These are phyloP conservation scores for Fusarium keratoplasticum DNA, from an alignment of 2,329 filamentous ascomycete species.

Conservation along the genomic window DNA sequence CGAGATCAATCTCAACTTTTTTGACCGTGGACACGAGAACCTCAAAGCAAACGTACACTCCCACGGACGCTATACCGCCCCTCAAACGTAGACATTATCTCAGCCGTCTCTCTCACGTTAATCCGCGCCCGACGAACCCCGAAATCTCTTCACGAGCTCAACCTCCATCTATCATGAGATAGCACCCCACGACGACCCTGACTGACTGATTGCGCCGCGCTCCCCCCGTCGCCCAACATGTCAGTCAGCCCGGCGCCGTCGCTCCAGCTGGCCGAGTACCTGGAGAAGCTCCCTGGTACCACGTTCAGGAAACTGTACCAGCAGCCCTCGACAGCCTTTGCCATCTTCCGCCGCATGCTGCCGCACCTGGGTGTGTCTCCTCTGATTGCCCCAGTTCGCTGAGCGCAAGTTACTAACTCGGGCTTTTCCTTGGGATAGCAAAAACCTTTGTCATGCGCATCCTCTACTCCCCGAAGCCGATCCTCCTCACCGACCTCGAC, in stretches of 20 bases:
- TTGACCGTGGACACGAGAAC: background rate
- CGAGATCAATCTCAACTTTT: constrained; percentile 3
- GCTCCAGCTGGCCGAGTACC: constrained; percentile 83
- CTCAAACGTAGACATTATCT: background rate
- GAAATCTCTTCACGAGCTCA: background rate
- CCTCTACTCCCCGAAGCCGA: constrained; percentile 86
- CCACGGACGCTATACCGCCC: background rate
- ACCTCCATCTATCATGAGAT: constrained; percentile 39
- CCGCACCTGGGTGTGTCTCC: constrained; percentile 79
- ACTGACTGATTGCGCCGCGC: constrained; percentile 44
- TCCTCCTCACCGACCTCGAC: constrained; percentile 84
- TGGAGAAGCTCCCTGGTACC: constrained; percentile 89
- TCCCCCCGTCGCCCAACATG: constrained; percentile 53
- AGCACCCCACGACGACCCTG: constrained; percentile 32
- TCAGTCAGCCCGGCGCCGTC: constrained; percentile 60
- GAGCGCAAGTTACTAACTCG: constrained; percentile 6
- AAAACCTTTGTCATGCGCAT: constrained; percentile 97
- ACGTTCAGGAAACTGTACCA: constrained; percentile 94
- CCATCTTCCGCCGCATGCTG: constrained; percentile 97
- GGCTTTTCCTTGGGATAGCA: constrained; percentile 60
- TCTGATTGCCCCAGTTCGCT: background rate
- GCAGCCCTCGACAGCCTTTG: constrained; percentile 93
- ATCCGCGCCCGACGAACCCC: background rate
- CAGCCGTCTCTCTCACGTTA: no score
- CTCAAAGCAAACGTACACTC: background rate